phyloP scores from a whole-genome alignment of 2,329 filamentous ascomycete species.

The Microdochium trichocladiopsis region DNA sequence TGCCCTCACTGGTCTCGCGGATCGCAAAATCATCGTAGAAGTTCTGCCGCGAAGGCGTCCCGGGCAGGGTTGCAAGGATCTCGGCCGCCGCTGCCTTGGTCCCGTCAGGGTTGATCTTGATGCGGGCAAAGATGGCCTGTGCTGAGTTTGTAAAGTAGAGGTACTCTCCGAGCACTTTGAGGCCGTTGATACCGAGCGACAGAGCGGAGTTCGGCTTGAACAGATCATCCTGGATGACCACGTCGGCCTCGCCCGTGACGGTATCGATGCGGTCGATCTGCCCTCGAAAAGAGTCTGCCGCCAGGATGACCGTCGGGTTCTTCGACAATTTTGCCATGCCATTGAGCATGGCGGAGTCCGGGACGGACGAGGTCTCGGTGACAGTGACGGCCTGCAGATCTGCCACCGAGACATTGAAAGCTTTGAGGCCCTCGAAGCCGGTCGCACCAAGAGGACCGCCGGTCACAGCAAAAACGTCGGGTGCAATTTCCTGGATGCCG shows the following conservation, averaged over 20 bases:
- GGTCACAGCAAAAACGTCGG: conserved; percentile 10
- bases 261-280: conserved; percentile 16
- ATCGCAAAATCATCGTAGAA: conserved; percentile 13
- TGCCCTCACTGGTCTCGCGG: not conserved
- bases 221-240: conserved; percentile 9
- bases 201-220: conserved; percentile 7
- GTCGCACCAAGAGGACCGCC: conserved; percentile 4
- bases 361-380: conserved; percentile 8
- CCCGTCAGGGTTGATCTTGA: conserved; percentile 7
- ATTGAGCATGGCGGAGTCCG: conserved; percentile 12
- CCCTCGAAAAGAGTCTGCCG: conserved; percentile 16
- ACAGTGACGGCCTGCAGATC: not conserved
- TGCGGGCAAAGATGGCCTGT: conserved; percentile 15
- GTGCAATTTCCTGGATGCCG: conserved; percentile 9
- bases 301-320: conserved; percentile 8
- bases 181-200: conserved; percentile 25
- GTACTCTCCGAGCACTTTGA: conserved; percentile 33
- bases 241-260: conserved; percentile 6
- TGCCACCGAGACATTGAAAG: conserved; percentile 1
- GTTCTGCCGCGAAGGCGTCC: not conserved
- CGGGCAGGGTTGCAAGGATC: conserved; percentile 3
- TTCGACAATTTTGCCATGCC: conserved; percentile 11
- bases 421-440: not conserved
- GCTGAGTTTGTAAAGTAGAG: conserved; percentile 41
- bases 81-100: conserved; percentile 5